Base-by-base conservation (phyloP, 2,329 filamentous ascomycete species). In the Ceratocystis alfenasii region DNA sequence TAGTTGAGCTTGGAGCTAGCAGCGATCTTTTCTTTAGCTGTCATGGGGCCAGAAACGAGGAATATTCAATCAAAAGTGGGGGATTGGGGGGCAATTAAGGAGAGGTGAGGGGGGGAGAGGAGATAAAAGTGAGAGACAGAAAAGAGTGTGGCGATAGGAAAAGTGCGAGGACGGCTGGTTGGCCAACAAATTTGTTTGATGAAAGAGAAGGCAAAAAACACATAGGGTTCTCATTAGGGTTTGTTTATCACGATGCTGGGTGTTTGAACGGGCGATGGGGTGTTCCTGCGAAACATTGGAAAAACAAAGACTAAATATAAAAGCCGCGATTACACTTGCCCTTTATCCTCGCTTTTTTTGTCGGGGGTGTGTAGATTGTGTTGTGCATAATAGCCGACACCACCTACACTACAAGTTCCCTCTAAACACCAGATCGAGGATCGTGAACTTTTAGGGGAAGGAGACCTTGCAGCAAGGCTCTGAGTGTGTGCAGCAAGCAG, bases 41-140 rank as follows among this genome's bases (percentile, higher is more conserved):
- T 59, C 55, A 36, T 36, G 55, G 55, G 55, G 28, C 30, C 28
- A 36, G 55, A 59, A 30, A 30, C 55, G 28, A 59, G 33, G 28
- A 59, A 59, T 15, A 59, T 59, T 59, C 55, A n/a, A 59, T 3
- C 15, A 59, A 59, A 17, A 59, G 55, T 59, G 55, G 55, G 55
- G 55, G 55, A 59, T 36, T 59, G 12, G 30, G 25, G 6, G 48
- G n/a, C n/a, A 7, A 25, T 2, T n/a, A 25, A 25, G 22, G n/a
- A 53, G 48, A n/a, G 50, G 50, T 12, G 20, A 20, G 20, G 20
- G 53, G 22, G 53, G 3, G 12, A 57, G n/a, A n/a, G n/a, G 17
- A 25, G 53, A 3, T 15, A n/a, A 30, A 36, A 17, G 15, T 28
- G 28, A 5, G 17, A 28, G 25, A 15, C 12, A 30, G 15, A 28